Percentiles rank a stretch among this genome's conserved stretches.
Evolutionary conservation across 2,329 filamentous ascomycete species (phyloP).

Genomic region (Neonectria coccinea): DNA sequence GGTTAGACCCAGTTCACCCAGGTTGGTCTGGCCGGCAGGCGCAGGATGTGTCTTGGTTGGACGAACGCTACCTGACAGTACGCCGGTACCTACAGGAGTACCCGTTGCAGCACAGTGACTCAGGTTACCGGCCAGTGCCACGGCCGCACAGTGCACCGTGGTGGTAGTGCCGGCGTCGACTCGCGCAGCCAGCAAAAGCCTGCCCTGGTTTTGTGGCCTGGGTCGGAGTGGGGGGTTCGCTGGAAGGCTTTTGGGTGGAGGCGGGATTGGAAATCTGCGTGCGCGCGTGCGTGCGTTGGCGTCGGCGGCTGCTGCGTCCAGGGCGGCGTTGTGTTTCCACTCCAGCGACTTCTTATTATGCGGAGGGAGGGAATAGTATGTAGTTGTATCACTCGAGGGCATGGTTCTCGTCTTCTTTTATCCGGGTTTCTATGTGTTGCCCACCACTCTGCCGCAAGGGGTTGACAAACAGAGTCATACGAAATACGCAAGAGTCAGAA

Average conservation of each 20-base stretch:
- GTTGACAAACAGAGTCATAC: neutral
- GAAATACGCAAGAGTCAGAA: neutral
- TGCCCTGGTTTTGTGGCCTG: constrained; percentile 8
- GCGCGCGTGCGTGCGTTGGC: constrained; percentile 26
- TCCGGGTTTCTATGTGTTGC: neutral
- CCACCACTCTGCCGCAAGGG: neutral
- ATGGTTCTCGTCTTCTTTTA: neutral
- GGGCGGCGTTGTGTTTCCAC: constrained; percentile 2
- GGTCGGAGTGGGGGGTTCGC: constrained; percentile 33
- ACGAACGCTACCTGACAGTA: constrained; percentile 19
- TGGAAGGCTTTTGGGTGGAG: constrained; percentile 30
- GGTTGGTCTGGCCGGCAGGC: neutral
- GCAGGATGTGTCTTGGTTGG: constrained; percentile 25
- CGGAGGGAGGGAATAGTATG: neutral
- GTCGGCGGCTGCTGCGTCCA: constrained; percentile 22
- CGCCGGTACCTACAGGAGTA: constrained; percentile 26
- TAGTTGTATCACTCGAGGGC: neutral
- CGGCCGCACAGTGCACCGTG: constrained; percentile 13
- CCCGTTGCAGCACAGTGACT: constrained; percentile 7
- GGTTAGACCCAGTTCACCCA: constrained; percentile 19
- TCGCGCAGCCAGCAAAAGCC: constrained; percentile 10
- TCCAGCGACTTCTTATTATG: no score
- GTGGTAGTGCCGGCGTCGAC: constrained; percentile 1
- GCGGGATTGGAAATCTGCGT: constrained; percentile 42
- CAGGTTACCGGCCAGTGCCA: constrained; percentile 3